Conservation (phyloP, 2,329 filamentous ascomycete species). For the Neofusicoccum ribis region DNA sequence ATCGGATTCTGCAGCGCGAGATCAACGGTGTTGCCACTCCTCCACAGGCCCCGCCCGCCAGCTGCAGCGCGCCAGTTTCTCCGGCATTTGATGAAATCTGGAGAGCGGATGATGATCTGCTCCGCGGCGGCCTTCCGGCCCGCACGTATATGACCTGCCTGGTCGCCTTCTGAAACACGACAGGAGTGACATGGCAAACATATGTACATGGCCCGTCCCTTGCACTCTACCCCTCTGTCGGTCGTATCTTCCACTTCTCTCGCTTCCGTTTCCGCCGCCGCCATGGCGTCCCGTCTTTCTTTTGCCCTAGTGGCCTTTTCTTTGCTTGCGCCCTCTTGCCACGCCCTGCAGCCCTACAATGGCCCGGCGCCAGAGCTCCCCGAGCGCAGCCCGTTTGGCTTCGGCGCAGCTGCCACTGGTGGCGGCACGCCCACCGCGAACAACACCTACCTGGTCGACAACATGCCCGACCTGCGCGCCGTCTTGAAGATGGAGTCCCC, state of each 20-base stretch:
- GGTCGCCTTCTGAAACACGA: not conserved
- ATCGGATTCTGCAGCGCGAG: too few species aligned
- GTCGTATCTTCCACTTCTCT: not conserved
- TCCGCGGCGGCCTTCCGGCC: not conserved
- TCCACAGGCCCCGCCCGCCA: not conserved
- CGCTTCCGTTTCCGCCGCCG: not conserved
- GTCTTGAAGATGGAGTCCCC: slow-evolving; percentile 11
- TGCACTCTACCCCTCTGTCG: not conserved
- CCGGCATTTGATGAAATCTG: slow-evolving; percentile 13
- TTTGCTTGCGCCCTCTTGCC: not conserved
- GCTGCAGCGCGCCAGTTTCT: not conserved
- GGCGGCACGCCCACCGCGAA: slow-evolving; percentile 3
- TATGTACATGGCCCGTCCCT: not conserved
- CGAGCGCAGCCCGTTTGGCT: slow-evolving; percentile 6
- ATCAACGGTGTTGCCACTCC: too few species aligned
- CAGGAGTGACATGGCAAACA: not conserved
- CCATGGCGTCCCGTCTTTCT: not conserved
- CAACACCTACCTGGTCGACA: slow-evolving; percentile 13
- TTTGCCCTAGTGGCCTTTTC: not conserved
- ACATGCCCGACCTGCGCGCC: slow-evolving; percentile 13
- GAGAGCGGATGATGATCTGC: slow-evolving; percentile 8
- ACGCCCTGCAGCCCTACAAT: slow-evolving; percentile 2
- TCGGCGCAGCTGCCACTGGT: slow-evolving; percentile 8
- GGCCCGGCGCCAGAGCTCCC: slow-evolving; percentile 3
- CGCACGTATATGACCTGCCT: slow-evolving; percentile 2